phyloP scores from a whole-genome alignment of 169 alveolate species.

The Nephromyces sp. region DNA sequence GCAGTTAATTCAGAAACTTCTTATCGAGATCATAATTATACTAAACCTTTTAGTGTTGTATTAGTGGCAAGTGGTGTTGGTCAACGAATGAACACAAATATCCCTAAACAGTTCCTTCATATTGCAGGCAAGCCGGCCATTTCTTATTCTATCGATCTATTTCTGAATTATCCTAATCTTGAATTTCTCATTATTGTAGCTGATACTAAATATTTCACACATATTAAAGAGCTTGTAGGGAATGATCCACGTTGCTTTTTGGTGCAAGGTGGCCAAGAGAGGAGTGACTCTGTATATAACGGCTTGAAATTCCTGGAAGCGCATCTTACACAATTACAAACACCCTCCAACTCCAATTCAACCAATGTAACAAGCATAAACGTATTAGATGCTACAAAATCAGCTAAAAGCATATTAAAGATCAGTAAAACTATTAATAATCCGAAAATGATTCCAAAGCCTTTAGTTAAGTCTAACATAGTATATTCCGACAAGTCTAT shows the following conservation, averaged over 20 bases:
- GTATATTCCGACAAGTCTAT: not conserved
- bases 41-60: not conserved
- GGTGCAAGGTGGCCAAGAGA: constrained; percentile 1
- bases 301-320: not conserved
- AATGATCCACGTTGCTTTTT: not conserved
- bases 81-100: not conserved
- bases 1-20: no score
- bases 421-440: no score
- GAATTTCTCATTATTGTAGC: not conserved
- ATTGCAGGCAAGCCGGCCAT: not conserved
- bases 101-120: constrained; percentile 3
- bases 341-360: no score
- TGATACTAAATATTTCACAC: not conserved
- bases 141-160: not conserved
- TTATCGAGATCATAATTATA: no score
- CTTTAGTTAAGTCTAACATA: not conserved
- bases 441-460: not conserved
- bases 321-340: no score
- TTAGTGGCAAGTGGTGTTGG: constrained; percentile 9
- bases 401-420: no score
- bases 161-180: not conserved
- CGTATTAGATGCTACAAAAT: not conserved
- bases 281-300: not conserved
- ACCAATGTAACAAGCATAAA: no score
- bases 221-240: not conserved